Conservation (phyloP, 1,139 yeast genomes). For the Sugiyamaella castrensis region DNA sequence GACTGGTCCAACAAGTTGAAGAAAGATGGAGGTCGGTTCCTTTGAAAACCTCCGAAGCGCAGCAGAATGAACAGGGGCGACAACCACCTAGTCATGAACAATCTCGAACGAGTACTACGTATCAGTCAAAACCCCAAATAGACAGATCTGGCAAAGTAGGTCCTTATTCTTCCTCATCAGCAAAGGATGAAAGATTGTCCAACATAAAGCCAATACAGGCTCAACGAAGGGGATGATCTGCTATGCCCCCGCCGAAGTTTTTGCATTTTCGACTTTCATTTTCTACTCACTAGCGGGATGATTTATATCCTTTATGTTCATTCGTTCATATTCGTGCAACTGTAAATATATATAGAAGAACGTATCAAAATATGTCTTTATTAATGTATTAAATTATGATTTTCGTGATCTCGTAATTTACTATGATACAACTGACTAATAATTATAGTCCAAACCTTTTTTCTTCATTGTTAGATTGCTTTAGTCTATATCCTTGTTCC, state of each 20-base stretch:
- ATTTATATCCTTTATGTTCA: too few relatives aligned
- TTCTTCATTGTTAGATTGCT: too few relatives aligned
- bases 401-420: neutral
- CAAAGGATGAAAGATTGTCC: slow-evolving; percentile 10
- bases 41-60: slow-evolving; percentile 30
- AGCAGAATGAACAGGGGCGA: neutral
- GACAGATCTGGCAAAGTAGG: neutral
- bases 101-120: neutral
- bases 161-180: slow-evolving; percentile 9
- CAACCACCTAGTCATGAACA: neutral
- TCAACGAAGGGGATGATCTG: slow-evolving; percentile 4
- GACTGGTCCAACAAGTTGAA: slow-evolving; percentile 59
- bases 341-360: too few relatives aligned
- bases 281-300: neutral
- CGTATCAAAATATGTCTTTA: too few relatives aligned
- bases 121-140: neutral
- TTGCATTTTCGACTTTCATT: neutral
- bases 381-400: neutral
- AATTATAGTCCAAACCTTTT: too few relatives aligned
- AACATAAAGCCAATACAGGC: slow-evolving; percentile 7
- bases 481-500: too few relatives aligned
- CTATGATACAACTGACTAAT: neutral
- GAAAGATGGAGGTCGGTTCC: slow-evolving; percentile 51
- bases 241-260: neutral
- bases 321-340: too few relatives aligned